Percentiles rank a stretch among this genome's conserved stretches.
Evolutionary conservation across 2,329 filamentous ascomycete genomes (phyloP).

Genomic region (Colletotrichum acutatum): DNA sequence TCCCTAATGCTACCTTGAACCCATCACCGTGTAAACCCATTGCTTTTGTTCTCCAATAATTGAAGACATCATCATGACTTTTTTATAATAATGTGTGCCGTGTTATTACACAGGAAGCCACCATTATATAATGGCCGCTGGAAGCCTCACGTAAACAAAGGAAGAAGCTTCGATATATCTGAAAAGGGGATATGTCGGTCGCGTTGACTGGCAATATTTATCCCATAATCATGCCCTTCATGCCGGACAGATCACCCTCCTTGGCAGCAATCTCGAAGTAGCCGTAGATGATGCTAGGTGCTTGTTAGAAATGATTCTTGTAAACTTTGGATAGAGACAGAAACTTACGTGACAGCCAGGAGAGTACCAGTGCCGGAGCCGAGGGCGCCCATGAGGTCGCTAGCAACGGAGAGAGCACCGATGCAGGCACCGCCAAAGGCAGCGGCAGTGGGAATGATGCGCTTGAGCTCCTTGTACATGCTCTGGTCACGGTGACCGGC

Average conservation of each 20-base stretch:
- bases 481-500: conserved; percentile 99
- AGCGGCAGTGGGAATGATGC: conserved; percentile 96
- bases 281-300: conserved; percentile 92
- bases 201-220: conserved; percentile 53
- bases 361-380: conserved; percentile 98
- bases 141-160: conserved; percentile 33
- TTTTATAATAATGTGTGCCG: conserved; percentile 33
- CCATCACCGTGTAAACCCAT: conserved; percentile 26
- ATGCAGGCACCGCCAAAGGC: conserved; percentile 99
- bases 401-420: conserved; percentile 94
- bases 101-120: conserved; percentile 36
- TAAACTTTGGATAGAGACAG: neutral
- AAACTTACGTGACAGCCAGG: conserved; percentile 94
- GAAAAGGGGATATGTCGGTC: conserved; percentile 26
- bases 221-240: conserved; percentile 80
- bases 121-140: conserved; percentile 5
- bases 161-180: conserved; percentile 33
- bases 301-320: conserved; percentile 45
- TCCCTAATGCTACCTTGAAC: conserved; percentile 13
- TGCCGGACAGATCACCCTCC: conserved; percentile 92
- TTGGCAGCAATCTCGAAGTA: conserved; percentile 99
- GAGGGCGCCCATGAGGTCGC: conserved; percentile 94
- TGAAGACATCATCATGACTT: conserved; percentile 18
- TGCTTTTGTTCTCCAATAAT: conserved; percentile 29
- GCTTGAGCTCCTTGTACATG: conserved; percentile 99